phyloP scores from a whole-genome alignment of 139 green algal genomes.

The Chlorella ohadii region DNA sequence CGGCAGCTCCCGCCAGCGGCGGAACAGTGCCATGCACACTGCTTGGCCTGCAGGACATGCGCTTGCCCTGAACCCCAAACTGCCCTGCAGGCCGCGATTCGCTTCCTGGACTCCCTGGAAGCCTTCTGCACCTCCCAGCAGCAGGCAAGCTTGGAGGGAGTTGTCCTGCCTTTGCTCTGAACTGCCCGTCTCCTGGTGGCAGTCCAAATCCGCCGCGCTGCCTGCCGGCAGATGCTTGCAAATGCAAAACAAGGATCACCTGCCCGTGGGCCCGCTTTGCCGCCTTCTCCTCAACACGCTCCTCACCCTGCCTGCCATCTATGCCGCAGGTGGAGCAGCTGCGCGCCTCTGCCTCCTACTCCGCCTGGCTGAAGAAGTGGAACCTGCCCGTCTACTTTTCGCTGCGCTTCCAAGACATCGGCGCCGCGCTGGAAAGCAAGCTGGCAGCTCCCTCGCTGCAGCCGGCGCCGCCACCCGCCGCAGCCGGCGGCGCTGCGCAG shows the following conservation, averaged over 20 bases:
- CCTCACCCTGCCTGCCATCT: no score
- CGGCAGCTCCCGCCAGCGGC: no score
- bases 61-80: no score
- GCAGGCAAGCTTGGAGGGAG: conserved; percentile 15
- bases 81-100: conserved; percentile 33
- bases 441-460: conserved; percentile 28
- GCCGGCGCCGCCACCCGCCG: neutral
- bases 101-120: conserved; percentile 69
- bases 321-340: conserved; percentile 45
- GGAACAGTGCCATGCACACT: no score
- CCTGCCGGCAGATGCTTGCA: no score
- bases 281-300: no score
- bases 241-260: no score
- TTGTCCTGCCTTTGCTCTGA: no score
- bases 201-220: no score
- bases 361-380: conserved; percentile 82
- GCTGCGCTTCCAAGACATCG: conserved; percentile 84
- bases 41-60: no score
- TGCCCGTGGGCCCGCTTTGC: no score
- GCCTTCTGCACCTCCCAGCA: conserved; percentile 23
- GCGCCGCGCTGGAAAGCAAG: conserved; percentile 52
- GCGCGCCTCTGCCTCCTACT: conserved; percentile 56
- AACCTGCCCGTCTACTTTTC: conserved; percentile 96
- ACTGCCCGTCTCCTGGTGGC: no score
- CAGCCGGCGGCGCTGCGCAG: neutral